A percentile compares a stretch with the other conserved stretches of the same genome.
phyloP scores from a whole-genome alignment of 768 basidiomycete species.

The Boletus barrowsii region DNA sequence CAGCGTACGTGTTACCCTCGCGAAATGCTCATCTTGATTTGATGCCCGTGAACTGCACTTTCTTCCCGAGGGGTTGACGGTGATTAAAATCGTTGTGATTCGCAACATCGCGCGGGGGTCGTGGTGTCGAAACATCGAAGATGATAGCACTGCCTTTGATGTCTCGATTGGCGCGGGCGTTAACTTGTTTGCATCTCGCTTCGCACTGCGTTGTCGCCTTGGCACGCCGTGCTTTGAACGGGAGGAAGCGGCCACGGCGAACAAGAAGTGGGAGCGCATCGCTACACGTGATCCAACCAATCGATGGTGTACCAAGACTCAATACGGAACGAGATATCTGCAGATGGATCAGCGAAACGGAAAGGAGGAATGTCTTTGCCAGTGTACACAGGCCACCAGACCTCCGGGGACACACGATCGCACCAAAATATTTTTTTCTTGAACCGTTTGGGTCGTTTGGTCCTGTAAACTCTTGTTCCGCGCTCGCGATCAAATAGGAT shows the following conservation, averaged over 20 bases:
- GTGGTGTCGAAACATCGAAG: constrained; percentile 1
- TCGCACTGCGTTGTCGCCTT: background rate
- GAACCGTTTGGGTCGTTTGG: background rate
- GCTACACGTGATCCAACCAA: background rate
- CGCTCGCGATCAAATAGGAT: background rate
- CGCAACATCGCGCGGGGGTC: background rate
- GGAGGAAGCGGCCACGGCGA: background rate
- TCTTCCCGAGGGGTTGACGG: background rate
- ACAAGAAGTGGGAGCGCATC: background rate
- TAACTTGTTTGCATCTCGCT: background rate
- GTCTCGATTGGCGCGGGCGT: background rate
- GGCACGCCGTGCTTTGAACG: background rate
- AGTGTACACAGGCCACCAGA: too few relatives aligned
- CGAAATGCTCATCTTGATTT: background rate
- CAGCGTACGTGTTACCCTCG: background rate
- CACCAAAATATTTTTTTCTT: background rate
- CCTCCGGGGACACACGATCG: too few relatives aligned
- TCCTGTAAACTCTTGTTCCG: background rate
- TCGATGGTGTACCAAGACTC: too few relatives aligned
- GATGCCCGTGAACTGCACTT: background rate
- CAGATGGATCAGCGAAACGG: too few relatives aligned
- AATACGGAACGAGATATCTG: too few relatives aligned
- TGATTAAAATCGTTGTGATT: constrained; percentile 6
- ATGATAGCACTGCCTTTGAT: background rate
- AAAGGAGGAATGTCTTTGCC: too few relatives aligned